These are phyloP conservation scores for Straminergon stramineum DNA, from an alignment of 225 moss, liverwort and hornwort genomes.

Conservation along the genomic window DNA sequence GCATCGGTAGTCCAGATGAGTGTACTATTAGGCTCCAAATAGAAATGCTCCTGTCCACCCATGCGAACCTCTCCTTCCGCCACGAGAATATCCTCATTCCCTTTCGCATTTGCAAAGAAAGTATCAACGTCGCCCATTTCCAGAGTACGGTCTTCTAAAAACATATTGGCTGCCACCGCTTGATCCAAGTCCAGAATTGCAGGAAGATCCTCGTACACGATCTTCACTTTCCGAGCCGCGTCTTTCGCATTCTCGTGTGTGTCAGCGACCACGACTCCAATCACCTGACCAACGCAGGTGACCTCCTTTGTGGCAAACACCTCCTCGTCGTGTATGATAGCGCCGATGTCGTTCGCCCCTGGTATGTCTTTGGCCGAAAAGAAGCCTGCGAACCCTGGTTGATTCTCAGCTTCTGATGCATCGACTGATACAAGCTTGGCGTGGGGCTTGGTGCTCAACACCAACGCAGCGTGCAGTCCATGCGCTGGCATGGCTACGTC, in stretches of 20 bases:
- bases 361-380: conserved; percentile 77
- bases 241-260: conserved; percentile 79
- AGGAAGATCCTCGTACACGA: conserved; percentile 71
- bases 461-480: conserved; percentile 69
- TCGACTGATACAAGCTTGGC: conserved; percentile 76
- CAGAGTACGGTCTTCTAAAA: conserved; percentile 46
- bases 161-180: conserved; percentile 49
- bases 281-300: conserved; percentile 84
- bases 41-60: conserved; percentile 98
- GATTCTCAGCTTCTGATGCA: conserved; percentile 50
- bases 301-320: conserved; percentile 70
- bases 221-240: conserved; percentile 67
- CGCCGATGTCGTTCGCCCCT: conserved; percentile 79
- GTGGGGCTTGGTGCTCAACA: conserved; percentile 77
- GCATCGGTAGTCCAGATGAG: conserved; percentile 78
- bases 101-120: conserved; percentile 48
- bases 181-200: conserved; percentile 61
- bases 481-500: conserved; percentile 67
- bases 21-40: conserved; percentile 77
- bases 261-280: conserved; percentile 84
- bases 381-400: conserved; percentile 67
- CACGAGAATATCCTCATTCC: conserved; percentile 21
- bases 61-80: conserved; percentile 75
- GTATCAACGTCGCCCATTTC: conserved; percentile 57
- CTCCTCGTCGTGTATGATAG: conserved; percentile 75